phyloP scores from a whole-genome alignment of 495 filamentous ascomycete genomes.

The Aspergillus bertholletiae region DNA sequence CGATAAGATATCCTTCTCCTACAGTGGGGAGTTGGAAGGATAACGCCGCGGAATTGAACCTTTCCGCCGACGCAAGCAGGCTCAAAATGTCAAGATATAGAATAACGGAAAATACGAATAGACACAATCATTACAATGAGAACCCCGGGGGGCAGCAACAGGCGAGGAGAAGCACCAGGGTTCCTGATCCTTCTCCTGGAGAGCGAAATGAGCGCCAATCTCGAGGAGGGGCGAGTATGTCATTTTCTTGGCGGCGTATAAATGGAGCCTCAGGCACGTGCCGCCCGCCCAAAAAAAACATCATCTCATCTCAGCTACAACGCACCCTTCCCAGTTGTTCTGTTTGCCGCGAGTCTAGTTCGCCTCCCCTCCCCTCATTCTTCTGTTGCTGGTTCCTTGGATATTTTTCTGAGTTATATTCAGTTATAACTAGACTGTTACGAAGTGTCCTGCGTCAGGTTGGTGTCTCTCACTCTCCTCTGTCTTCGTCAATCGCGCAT shows the following conservation, averaged over 20 bases:
- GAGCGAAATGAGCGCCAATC: constrained; percentile 6
- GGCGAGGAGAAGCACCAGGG: constrained; percentile 13
- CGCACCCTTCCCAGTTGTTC: constrained; percentile 1
- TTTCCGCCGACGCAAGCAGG: background rate
- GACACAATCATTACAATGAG: constrained; percentile 1
- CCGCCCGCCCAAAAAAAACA: constrained; percentile 24
- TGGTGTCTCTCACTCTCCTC: background rate
- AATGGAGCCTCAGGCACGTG: constrained; percentile 27
- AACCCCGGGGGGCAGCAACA: constrained; percentile 11
- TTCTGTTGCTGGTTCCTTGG: constrained; percentile 3
- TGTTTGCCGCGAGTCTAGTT: constrained; percentile 1
- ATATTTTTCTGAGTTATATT: background rate
- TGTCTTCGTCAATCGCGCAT: background rate
- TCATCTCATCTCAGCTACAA: constrained; percentile 21
- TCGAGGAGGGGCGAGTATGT: constrained; percentile 18
- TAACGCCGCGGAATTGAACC: background rate
- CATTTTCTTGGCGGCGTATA: constrained; percentile 9
- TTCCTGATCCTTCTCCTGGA: constrained; percentile 17
- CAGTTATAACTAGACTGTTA: background rate
- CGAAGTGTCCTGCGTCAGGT: constrained; percentile 4
- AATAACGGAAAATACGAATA: background rate
- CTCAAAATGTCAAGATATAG: background rate
- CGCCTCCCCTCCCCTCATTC: background rate
- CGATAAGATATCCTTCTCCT: constrained; percentile 2
- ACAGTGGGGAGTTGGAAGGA: background rate